phyloP scores from a whole-genome alignment of 2,329 filamentous ascomycete species.

The Pestalotiopsis sp. region DNA sequence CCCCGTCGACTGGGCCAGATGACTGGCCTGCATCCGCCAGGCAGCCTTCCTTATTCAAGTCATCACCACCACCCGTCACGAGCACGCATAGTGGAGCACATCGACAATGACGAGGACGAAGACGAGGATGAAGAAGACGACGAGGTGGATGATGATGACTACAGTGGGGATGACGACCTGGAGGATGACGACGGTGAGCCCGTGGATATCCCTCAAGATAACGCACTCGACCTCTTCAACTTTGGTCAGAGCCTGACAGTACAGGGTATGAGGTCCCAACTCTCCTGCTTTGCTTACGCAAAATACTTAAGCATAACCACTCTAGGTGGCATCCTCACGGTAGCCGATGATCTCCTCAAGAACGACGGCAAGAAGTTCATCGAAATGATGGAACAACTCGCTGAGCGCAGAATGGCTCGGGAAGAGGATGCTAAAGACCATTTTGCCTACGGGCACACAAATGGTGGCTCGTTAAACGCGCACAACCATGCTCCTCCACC shows the following conservation, averaged over 20 bases:
- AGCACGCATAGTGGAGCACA: constrained; percentile 72
- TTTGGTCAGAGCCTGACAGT: constrained; percentile 98
- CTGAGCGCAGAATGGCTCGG: constrained; percentile 94
- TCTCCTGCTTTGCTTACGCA: constrained; percentile 20
- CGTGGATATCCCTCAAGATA: constrained; percentile 58
- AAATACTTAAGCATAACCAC: constrained; percentile 35
- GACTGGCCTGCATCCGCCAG: constrained; percentile 57
- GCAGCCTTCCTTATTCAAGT: constrained; percentile 59
- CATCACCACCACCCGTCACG: constrained; percentile 76
- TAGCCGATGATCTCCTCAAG: constrained; percentile 96
- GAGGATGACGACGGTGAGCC: constrained; percentile 55
- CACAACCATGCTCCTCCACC: constrained; percentile 74
- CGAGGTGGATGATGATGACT: constrained; percentile 45
- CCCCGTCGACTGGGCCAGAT: constrained; percentile 65
- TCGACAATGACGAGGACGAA: constrained; percentile 58
- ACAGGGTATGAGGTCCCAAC: constrained; percentile 60
- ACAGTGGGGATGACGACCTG: constrained; percentile 47
- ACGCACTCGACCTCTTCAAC: constrained; percentile 86
- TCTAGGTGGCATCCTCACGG: constrained; percentile 94
- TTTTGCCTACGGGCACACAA: constrained; percentile 59
- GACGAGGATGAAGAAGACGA: constrained; percentile 55
- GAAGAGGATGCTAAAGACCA: constrained; percentile 83
- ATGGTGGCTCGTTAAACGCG: constrained; percentile 57
- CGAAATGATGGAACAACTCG: constrained; percentile 99
- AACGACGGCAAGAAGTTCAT: constrained; percentile 99